Conservation (phyloP, 495 filamentous ascomycete species). For the Hyaloscypha finlandica region DNA sequence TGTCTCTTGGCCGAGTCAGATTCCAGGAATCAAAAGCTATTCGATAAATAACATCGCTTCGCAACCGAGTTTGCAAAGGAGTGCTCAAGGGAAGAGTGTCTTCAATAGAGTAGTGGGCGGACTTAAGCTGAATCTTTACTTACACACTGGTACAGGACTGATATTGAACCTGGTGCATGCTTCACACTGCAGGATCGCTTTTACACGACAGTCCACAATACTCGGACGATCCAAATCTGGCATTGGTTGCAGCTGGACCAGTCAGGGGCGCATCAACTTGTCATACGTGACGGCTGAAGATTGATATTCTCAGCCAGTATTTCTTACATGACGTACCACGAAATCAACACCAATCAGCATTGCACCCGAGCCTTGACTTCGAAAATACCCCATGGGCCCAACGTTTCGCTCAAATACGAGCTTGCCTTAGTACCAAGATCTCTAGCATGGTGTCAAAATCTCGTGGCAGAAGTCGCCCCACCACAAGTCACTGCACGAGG, state of each 20-base stretch:
- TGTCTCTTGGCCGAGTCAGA: not conserved
- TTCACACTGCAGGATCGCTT: not conserved
- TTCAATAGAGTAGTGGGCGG: not conserved
- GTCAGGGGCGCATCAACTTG: not conserved
- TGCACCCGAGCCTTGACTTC: not conserved
- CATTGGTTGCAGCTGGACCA: not conserved
- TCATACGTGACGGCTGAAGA: conserved; percentile 1
- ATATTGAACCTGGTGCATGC: not conserved
- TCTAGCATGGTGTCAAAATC: not conserved
- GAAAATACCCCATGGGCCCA: not conserved
- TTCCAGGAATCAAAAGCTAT: not conserved
- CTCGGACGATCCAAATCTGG: not conserved
- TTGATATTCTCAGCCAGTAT: not conserved
- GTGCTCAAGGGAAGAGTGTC: not conserved
- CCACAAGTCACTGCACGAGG: not conserved
- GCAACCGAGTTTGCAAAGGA: not conserved
- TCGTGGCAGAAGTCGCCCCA: not conserved
- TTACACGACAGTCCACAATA: too few species aligned
- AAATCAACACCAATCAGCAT: not conserved
- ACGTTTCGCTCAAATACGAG: not conserved
- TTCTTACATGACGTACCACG: not conserved
- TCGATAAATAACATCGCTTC: not conserved
- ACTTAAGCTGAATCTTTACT: not conserved
- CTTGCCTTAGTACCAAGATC: not conserved
- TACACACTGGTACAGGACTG: not conserved